A percentile compares a stretch with the other conserved stretches of the same genome.
Evolutionary conservation across 805 yeast genomes (phyloP).

Genomic region (Yarrowia deformans): DNA sequence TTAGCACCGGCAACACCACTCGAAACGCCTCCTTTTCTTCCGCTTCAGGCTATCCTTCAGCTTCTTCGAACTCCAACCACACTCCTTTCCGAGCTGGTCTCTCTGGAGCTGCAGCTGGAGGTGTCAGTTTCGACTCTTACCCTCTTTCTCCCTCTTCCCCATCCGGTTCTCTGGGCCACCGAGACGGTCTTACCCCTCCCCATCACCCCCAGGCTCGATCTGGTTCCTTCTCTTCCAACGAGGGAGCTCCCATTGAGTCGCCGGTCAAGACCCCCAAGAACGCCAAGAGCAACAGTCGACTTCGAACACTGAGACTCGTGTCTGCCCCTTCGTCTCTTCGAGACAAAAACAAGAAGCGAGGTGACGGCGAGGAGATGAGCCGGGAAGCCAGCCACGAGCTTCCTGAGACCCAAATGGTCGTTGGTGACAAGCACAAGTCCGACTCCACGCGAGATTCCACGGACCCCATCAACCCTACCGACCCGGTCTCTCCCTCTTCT

Average conservation of each 20-base stretch:
- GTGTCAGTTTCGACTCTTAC: conserved; percentile 1
- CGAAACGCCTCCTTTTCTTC: conserved; percentile 11
- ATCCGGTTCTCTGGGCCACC: background rate
- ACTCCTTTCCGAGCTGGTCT: conserved; percentile 23
- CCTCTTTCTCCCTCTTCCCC: conserved; percentile 21
- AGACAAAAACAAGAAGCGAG: conserved; percentile 18
- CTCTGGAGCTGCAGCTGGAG: conserved; percentile 22
- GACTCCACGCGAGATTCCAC: background rate
- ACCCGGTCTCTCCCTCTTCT: background rate
- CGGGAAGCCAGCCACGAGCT: background rate
- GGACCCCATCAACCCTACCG: no score
- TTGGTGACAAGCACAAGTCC: background rate
- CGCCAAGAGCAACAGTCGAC: conserved; percentile 31
- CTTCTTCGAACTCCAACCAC: conserved; percentile 11
- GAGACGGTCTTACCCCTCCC: conserved; percentile 12
- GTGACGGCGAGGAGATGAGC: background rate
- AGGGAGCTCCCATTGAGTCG: conserved; percentile 6
- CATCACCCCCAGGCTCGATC: conserved; percentile 13
- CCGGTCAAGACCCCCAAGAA: conserved; percentile 12
- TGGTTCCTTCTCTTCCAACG: conserved; percentile 22
- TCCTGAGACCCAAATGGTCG: background rate
- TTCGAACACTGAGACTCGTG: conserved; percentile 28
- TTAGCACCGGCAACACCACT: background rate
- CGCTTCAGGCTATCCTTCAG: conserved; percentile 3
- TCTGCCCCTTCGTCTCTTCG: conserved; percentile 30